These are phyloP conservation scores for Pythium sukuiense DNA, from an alignment of 352 stramenopile genomes.

Conservation along the genomic window DNA sequence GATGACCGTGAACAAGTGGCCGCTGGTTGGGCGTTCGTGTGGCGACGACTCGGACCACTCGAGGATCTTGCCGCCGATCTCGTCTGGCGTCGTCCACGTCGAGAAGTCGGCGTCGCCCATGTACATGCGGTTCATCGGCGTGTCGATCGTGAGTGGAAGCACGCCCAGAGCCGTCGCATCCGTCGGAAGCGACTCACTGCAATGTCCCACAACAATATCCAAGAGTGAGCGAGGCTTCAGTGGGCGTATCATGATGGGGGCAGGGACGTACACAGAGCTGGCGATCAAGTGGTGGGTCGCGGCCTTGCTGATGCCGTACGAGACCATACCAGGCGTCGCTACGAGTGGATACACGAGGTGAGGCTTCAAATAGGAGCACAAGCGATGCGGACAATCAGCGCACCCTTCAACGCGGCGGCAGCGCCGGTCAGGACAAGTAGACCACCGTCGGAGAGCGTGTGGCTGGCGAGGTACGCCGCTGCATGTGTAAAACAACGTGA, in stretches of 20 bases:
- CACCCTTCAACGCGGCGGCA: slow-evolving; percentile 69
- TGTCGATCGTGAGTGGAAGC: slow-evolving; percentile 84
- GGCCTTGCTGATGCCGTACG: slow-evolving; percentile 88
- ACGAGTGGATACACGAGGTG: too few species aligned
- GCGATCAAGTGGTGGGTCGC: slow-evolving; percentile 89
- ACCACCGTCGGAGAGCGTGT: slow-evolving; percentile 56
- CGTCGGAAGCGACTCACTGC: slow-evolving; percentile 53
- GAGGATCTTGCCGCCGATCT: slow-evolving; percentile 77
- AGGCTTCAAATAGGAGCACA: too few species aligned
- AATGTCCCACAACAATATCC: neutral
- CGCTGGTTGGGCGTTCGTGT: slow-evolving; percentile 47
- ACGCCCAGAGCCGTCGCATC: slow-evolving; percentile 61
- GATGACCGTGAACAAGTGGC: slow-evolving; percentile 69
- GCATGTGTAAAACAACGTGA: neutral
- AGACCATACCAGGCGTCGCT: slow-evolving; percentile 79
- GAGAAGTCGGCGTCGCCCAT: slow-evolving; percentile 86
- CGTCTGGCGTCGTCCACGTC: slow-evolving; percentile 76
- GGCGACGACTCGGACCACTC: slow-evolving; percentile 55
- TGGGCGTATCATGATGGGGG: too few species aligned
- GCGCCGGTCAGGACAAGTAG: slow-evolving; percentile 85
- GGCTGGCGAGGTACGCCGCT: slow-evolving; percentile 83
- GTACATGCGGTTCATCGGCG: slow-evolving; percentile 86
- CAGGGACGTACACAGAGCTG: slow-evolving; percentile 65
- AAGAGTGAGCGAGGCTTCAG: neutral
- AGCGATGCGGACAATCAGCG: neutral